Base-by-base conservation (phyloP, 106 monocot genomes). In the Allium sativum region DNA sequence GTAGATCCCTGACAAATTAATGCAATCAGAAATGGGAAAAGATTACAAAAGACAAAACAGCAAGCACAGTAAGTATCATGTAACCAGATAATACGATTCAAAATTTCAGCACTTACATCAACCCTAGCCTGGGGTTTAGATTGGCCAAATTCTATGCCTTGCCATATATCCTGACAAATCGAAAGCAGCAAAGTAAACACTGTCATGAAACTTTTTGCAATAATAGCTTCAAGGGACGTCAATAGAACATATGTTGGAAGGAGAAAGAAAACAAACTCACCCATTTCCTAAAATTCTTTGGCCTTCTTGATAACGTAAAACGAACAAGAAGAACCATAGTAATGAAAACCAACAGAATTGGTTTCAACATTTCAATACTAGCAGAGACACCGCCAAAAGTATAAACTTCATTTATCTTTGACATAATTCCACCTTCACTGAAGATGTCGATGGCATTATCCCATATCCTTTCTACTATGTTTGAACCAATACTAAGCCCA, bases 231-330 rank as follows among this genome's bases (percentile, higher is more conserved):
- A 3, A 31, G 31, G 2, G 5, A 31, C 31, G 5, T 31, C 31
- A 31, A 31, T 31, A 5, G 31, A 31, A 31, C 0, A 31, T 31
- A 31, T 31, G 31, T 1, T 31, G 31, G 31, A 31, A 21, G 53
- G 47, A 22, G 1, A 1, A 63, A 55, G n/a, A 56, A 69, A 56
- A 45, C 11, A 45, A 47, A 12, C 69, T 59, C 42, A 86, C 90
- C 90, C 90, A 90, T 90, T 86, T 85, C 53, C 80, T 85, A 65
- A 90, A 90, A 56, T 90, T 90, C 70, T 90, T 90, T 73, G 90
- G 85, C 57, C 90, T 82, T 65, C 90, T 77, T 65, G 90, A 90
- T 12, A 90, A 68, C 31, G 90, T 85, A 72, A 85, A 90, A 21
- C 90, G 79, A 58, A 82, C 76, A 67, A 85, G 80, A 70, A 90